These are phyloP conservation scores for Penicillium diatomitis DNA, from an alignment of 495 filamentous ascomycete genomes.

Conservation along the genomic window DNA sequence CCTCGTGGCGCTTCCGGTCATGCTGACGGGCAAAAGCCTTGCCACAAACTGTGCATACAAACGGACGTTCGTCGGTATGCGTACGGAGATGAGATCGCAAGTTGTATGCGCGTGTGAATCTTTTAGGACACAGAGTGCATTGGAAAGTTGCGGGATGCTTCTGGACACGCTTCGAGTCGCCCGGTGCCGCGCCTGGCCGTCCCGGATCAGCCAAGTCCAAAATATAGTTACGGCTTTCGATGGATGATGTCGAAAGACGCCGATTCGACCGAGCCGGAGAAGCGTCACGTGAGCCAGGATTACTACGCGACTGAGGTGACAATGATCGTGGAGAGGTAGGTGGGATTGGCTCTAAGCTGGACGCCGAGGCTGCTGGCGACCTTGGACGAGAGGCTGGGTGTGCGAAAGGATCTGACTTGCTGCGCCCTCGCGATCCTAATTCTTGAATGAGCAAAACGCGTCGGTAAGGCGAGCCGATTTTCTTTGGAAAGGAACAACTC, in stretches of 20 bases:
- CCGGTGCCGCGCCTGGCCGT: conserved; percentile 57
- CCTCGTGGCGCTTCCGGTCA: conserved; percentile 85
- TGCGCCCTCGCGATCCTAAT: conserved; percentile 49
- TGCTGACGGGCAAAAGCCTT: conserved; percentile 96
- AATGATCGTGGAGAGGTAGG: conserved; percentile 51
- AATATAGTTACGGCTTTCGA: conserved; percentile 82
- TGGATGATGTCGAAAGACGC: conserved; percentile 80
- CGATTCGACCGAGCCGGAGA: conserved; percentile 56
- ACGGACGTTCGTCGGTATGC: conserved; percentile 86
- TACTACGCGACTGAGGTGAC: conserved; percentile 48
- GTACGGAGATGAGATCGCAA: conserved; percentile 85
- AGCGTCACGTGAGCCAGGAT: conserved; percentile 42
- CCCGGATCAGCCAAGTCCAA: conserved; percentile 84
- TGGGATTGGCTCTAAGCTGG: conserved; percentile 36
- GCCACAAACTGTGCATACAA: conserved; percentile 91
- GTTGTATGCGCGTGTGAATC: conserved; percentile 84
- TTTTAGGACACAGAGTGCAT: conserved; percentile 76
- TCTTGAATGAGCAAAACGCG: conserved; percentile 7
- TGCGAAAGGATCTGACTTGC: conserved; percentile 66
- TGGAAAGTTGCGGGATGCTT: conserved; percentile 94
- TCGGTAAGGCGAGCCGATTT: too few relatives aligned
- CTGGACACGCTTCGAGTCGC: conserved; percentile 66
- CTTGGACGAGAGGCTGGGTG: conserved; percentile 35
- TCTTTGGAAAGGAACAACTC: conserved; percentile 18
- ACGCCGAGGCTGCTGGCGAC: conserved; percentile 34